Evolutionary conservation across 2,329 filamentous ascomycete species (phyloP).

Genomic region (Fusarium buxicola): DNA sequence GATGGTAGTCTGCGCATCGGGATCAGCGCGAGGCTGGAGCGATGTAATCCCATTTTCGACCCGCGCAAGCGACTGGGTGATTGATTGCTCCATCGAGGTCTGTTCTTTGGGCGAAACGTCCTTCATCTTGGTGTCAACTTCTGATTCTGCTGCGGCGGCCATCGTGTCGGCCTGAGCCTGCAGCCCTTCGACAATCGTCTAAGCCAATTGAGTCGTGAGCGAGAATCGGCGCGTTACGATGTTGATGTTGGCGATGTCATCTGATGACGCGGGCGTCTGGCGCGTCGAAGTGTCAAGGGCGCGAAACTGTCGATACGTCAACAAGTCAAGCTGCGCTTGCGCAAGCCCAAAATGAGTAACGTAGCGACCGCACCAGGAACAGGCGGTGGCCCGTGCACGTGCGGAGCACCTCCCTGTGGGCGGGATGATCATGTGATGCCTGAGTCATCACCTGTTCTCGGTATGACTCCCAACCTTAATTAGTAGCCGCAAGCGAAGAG

Average conservation of each 20-base stretch:
- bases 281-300: constrained; percentile 26
- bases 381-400: constrained; percentile 28
- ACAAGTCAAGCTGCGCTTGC: constrained; percentile 23
- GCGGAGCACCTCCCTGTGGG: neutral
- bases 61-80: constrained; percentile 44
- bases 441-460: constrained; percentile 13
- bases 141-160: constrained; percentile 43
- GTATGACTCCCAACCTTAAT: neutral
- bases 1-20: constrained; percentile 76
- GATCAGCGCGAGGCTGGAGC: constrained; percentile 67
- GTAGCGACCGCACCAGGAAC: constrained; percentile 27
- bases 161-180: constrained; percentile 29
- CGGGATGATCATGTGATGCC: constrained; percentile 29
- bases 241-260: constrained; percentile 33
- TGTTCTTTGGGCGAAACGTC: constrained; percentile 46
- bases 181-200: neutral
- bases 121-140: constrained; percentile 41
- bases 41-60: constrained; percentile 51
- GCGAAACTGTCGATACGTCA: constrained; percentile 29
- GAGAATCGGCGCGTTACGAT: constrained; percentile 1
- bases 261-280: constrained; percentile 22
- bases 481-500: too few relatives aligned
- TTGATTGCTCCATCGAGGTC: constrained; percentile 43
- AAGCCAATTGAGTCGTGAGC: neutral
- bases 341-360: constrained; percentile 11